Evolutionary conservation across 345 rosid species (phyloP).

Genomic region (Citrus cavaleriei): DNA sequence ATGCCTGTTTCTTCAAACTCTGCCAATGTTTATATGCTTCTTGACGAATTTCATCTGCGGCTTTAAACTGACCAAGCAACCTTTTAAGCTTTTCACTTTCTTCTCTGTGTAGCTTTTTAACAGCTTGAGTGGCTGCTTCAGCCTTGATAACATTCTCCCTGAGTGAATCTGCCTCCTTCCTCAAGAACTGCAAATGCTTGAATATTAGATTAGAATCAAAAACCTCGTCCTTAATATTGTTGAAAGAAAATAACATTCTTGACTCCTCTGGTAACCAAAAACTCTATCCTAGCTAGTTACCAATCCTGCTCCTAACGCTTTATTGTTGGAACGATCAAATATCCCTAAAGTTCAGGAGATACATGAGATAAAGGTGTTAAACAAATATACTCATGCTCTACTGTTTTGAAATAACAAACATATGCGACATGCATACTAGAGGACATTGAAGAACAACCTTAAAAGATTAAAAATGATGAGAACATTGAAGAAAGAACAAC

Average conservation of each 20-base stretch:
- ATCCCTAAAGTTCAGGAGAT: neutral
- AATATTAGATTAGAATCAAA: conserved; percentile 18
- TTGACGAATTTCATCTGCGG: conserved; percentile 69
- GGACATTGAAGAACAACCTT: neutral
- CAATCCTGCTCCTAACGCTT: neutral
- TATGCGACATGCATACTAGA: neutral
- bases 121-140: conserved; percentile 55
- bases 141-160: conserved; percentile 51
- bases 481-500: conserved; percentile 30
- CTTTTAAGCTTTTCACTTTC: conserved; percentile 40
- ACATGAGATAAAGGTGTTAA: neutral
- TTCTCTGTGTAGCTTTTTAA: conserved; percentile 42
- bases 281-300: neutral
- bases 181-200: conserved; percentile 42
- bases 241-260: neutral
- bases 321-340: neutral
- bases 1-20: conserved; percentile 46
- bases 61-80: conserved; percentile 42
- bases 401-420: neutral
- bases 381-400: neutral
- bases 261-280: neutral
- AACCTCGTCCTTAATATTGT: neutral
- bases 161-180: conserved; percentile 64
- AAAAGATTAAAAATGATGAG: neutral
- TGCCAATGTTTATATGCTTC: conserved; percentile 58